Percentiles rank a stretch among this genome's conserved stretches.
Evolutionary conservation across 148 eudicot genomes (phyloP).

Genomic region (Heliosperma pusillum): DNA sequence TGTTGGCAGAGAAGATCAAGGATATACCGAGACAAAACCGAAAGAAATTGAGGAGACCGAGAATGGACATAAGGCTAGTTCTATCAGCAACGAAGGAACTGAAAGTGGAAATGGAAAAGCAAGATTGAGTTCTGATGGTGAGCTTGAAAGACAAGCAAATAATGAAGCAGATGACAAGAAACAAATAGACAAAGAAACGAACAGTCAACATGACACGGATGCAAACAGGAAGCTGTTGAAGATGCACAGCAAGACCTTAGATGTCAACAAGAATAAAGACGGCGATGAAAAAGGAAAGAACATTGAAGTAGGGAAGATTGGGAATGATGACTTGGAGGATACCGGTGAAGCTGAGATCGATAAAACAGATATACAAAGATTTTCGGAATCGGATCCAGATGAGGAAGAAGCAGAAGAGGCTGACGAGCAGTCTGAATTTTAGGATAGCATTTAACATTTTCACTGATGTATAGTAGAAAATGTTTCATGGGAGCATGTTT

Average conservation of each 20-base stretch:
- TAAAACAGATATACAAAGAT: slow-evolving; percentile 20
- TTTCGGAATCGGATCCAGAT: slow-evolving; percentile 23
- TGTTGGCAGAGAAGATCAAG: neutral
- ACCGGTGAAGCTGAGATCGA: slow-evolving; percentile 18
- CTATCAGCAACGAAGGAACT: neutral
- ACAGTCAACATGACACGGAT: slow-evolving; percentile 1
- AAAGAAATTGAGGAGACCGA: neutral
- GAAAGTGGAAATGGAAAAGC: neutral
- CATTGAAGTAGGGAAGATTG: slow-evolving; percentile 10
- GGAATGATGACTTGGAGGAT: slow-evolving; percentile 18
- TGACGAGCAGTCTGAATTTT: slow-evolving; percentile 27
- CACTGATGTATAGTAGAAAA: neutral
- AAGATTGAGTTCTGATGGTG: neutral
- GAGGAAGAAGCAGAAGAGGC: slow-evolving; percentile 25
- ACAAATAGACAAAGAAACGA: slow-evolving; percentile 2
- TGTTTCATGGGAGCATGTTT: slow-evolving; percentile 1
- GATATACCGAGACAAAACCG: slow-evolving; percentile 4
- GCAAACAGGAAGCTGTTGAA: slow-evolving; percentile 7
- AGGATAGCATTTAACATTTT: neutral
- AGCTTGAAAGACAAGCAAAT: no score
- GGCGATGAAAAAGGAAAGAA: slow-evolving; percentile 8
- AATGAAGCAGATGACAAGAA: neutral
- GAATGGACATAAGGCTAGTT: neutral
- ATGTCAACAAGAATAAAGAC: neutral
- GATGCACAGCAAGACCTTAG: neutral